Evolutionary conservation across 805 yeast species (phyloP).

Genomic region (Ogataea sp.): DNA sequence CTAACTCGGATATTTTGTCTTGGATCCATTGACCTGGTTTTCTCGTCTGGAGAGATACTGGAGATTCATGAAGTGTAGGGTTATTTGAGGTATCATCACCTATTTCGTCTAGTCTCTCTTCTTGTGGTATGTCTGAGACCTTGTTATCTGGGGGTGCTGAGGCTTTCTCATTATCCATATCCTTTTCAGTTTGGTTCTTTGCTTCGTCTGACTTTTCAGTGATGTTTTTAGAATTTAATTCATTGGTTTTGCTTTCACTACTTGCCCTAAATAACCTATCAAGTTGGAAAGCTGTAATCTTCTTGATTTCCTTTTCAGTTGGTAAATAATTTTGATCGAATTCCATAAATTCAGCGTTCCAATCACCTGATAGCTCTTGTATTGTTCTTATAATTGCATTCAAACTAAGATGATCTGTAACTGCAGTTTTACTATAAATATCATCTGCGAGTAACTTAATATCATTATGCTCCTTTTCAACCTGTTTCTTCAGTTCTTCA

Average conservation of each 20-base stretch:
- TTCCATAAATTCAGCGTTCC: constrained; percentile 79
- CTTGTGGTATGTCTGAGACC: constrained; percentile 3
- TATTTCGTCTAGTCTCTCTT: background rate
- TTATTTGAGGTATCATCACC: background rate
- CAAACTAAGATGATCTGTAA: constrained; percentile 60
- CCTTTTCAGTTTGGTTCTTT: constrained; percentile 5
- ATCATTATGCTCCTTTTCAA: constrained; percentile 39
- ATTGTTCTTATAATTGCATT: constrained; percentile 63
- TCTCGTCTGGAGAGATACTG: background rate
- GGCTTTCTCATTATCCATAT: constrained; percentile 1
- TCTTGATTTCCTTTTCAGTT: constrained; percentile 84
- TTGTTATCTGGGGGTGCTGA: background rate
- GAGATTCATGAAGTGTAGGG: background rate
- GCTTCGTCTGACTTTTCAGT: constrained; percentile 11
- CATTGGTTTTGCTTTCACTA: constrained; percentile 22
- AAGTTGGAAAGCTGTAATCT: constrained; percentile 83
- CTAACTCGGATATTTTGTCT: constrained; percentile 17
- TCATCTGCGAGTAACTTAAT: constrained; percentile 39
- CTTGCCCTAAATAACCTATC: constrained; percentile 57
- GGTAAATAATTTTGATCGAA: constrained; percentile 80
- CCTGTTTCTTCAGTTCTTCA: constrained; percentile 45
- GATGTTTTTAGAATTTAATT: constrained; percentile 13
- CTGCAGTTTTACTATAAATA: constrained; percentile 46
- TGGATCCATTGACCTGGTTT: constrained; percentile 13
- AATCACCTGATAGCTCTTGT: constrained; percentile 74